Base-by-base conservation (phyloP, 495 filamentous ascomycete species). In the Melanomma pulvis-pyrius region DNA sequence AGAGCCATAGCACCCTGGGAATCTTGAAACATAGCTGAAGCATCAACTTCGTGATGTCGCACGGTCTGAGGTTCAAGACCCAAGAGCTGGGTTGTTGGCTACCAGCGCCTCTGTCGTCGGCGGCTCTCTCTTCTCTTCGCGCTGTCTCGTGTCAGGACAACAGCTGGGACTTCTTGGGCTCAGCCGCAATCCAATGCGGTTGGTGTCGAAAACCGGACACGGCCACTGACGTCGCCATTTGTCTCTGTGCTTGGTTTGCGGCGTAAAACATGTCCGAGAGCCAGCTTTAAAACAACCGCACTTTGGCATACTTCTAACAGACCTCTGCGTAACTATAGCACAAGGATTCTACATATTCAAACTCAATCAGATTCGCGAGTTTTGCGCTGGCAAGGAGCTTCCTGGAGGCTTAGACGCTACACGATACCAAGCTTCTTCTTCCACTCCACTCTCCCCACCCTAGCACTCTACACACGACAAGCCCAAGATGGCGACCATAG, bases 1-100 rank as follows among this genome's bases (percentile, higher is more conserved):
- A 24, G 2, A 25, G 19, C 48, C 15, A 25, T n/a, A 2, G 3
- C 21, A 51, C 48, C 48, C 21, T 36, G 12, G n/a, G 12, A 34
- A 55, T 30, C 52, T n/a, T 55, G 52, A 55, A 55, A 55, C 52
- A 34, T 26, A 32, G 52, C 52, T 55, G 25, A 55, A 34, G 52
- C 52, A 55, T 34, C 9, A 26, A 29, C 52, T 36, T 55, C 32
- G 2, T 2, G 17, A 44, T 15, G 17, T 44, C 39, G 39, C 39
- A 44, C 2, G 8, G 39, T 44, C 39, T 44, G 39, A n/a, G 39
- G n/a, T 44, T 6, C 39, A 44, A 44, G 4, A 44, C 17, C 17
- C 39, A 44, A 44, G 39, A 44, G 9, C 39, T 44, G 51, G 1
- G 1, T n/a, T 19, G 51, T 54, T 54, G 54, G 54, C 54, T 19